Percentiles rank a stretch among this genome's conserved stretches.
Evolutionary conservation across 495 filamentous ascomycete species (phyloP).

Genomic region (Aspergillus leporis): DNA sequence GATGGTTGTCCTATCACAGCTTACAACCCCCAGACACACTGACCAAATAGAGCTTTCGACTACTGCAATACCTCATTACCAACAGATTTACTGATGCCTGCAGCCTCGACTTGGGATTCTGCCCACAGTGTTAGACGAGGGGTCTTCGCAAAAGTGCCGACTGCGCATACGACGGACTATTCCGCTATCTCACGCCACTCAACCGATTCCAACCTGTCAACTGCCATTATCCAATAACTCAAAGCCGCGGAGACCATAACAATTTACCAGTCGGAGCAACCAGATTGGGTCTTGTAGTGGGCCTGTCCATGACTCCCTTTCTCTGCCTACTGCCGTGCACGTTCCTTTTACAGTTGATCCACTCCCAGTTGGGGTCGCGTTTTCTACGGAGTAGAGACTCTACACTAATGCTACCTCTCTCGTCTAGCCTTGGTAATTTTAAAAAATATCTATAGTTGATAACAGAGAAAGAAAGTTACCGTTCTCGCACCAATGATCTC

Average conservation of each 20-base stretch:
- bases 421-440: background rate
- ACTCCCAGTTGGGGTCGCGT: background rate
- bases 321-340: conserved; percentile 4
- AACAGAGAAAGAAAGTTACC: conserved; percentile 13
- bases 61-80: conserved; percentile 3
- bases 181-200: conserved; percentile 29
- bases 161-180: conserved; percentile 15
- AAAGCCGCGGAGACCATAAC: conserved; percentile 9
- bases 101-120: conserved; percentile 5
- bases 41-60: conserved; percentile 21
- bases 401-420: conserved; percentile 1
- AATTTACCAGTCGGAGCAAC: conserved; percentile 10
- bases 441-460: conserved; percentile 14
- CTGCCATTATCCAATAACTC: conserved; percentile 10
- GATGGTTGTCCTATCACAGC: conserved; percentile 22
- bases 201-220: conserved; percentile 27
- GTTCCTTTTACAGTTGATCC: conserved; percentile 1
- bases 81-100: conserved; percentile 14
- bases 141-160: conserved; percentile 12
- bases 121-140: background rate
- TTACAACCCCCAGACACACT: conserved; percentile 11
- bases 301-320: conserved; percentile 7
- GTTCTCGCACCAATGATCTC: conserved; percentile 33
- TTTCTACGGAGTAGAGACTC: background rate
- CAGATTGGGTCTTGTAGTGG: conserved; percentile 6